These are phyloP conservation scores for Parasitella parasitica DNA, from an alignment of 371 early-diverging fungal genomes.

Conservation along the genomic window DNA sequence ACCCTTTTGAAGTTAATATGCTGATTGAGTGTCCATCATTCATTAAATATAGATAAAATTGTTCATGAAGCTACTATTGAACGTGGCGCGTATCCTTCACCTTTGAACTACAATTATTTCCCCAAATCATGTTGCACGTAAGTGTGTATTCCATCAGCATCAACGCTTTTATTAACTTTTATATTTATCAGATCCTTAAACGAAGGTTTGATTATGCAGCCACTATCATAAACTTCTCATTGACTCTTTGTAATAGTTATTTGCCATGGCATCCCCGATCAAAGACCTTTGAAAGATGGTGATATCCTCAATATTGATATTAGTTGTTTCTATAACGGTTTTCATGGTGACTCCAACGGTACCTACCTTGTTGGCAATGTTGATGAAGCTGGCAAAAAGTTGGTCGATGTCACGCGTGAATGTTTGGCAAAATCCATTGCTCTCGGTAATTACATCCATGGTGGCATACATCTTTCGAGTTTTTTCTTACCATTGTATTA, in stretches of 20 bases:
- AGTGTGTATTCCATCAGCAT: slow-evolving; percentile 36
- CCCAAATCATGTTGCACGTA: slow-evolving; percentile 93
- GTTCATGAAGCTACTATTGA: slow-evolving; percentile 88
- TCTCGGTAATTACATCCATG: slow-evolving; percentile 56
- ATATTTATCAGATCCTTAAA: slow-evolving; percentile 50
- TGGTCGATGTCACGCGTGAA: slow-evolving; percentile 76
- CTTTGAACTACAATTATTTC: slow-evolving; percentile 91
- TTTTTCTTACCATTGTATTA: neutral
- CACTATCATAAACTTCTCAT: neutral
- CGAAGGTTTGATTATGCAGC: slow-evolving; percentile 37
- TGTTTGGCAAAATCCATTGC: slow-evolving; percentile 90
- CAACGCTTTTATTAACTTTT: neutral
- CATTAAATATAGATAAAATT: slow-evolving; percentile 74
- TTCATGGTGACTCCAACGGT: slow-evolving; percentile 90
- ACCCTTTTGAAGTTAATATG: neutral
- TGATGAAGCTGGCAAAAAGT: slow-evolving; percentile 66
- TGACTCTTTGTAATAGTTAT: slow-evolving; percentile 48
- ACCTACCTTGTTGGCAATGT: slow-evolving; percentile 88
- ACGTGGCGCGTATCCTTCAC: slow-evolving; percentile 90
- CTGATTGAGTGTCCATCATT: neutral
- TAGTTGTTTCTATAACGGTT: slow-evolving; percentile 84
- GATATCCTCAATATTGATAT: slow-evolving; percentile 94
- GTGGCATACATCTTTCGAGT: no score
- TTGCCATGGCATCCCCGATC: slow-evolving; percentile 92
- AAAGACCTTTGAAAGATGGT: slow-evolving; percentile 82